phyloP scores from a whole-genome alignment of 2,329 filamentous ascomycete species.

The Fusarium proliferatum region DNA sequence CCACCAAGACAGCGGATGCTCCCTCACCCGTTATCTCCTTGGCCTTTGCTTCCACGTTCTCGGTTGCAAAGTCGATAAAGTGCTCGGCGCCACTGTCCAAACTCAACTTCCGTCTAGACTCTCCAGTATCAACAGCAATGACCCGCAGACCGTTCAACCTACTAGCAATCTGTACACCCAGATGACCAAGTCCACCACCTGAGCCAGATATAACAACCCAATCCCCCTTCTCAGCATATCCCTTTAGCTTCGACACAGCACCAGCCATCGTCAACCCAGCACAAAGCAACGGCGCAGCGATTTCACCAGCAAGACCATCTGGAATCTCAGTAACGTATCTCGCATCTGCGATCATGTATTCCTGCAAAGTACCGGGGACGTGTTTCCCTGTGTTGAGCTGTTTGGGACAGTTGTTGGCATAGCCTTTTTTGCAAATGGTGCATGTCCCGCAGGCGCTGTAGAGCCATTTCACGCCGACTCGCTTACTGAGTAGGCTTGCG shows the following conservation, averaged over 20 bases:
- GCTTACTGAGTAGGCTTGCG: slow-evolving; percentile 44
- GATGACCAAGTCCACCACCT: slow-evolving; percentile 49
- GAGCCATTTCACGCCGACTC: slow-evolving; percentile 59
- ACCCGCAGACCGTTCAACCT: slow-evolving; percentile 35
- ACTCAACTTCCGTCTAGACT: slow-evolving; percentile 35
- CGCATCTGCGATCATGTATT: slow-evolving; percentile 47
- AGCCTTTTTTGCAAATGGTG: slow-evolving; percentile 49
- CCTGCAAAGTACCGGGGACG: slow-evolving; percentile 49
- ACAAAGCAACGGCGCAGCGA: slow-evolving; percentile 47
- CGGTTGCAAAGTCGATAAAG: slow-evolving; percentile 44
- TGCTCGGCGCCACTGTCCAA: slow-evolving; percentile 41
- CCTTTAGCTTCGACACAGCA: slow-evolving; percentile 35
- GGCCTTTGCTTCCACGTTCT: slow-evolving; percentile 36
- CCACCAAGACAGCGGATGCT: slow-evolving; percentile 43
- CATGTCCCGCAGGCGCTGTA: slow-evolving; percentile 55
- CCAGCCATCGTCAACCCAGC: slow-evolving; percentile 50
- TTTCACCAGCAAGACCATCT: slow-evolving; percentile 20
- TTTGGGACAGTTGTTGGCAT: slow-evolving; percentile 53
- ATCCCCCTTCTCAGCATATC: slow-evolving; percentile 17
- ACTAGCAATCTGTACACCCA: slow-evolving; percentile 49
- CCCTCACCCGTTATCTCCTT: slow-evolving; percentile 45
- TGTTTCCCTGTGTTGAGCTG: slow-evolving; percentile 56
- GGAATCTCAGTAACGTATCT: slow-evolving; percentile 46
- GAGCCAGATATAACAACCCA: slow-evolving; percentile 50
- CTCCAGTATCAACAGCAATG: slow-evolving; percentile 47